Evolutionary conservation across 345 rosid species (phyloP).

Genomic region (Populus ilicifolia): DNA sequence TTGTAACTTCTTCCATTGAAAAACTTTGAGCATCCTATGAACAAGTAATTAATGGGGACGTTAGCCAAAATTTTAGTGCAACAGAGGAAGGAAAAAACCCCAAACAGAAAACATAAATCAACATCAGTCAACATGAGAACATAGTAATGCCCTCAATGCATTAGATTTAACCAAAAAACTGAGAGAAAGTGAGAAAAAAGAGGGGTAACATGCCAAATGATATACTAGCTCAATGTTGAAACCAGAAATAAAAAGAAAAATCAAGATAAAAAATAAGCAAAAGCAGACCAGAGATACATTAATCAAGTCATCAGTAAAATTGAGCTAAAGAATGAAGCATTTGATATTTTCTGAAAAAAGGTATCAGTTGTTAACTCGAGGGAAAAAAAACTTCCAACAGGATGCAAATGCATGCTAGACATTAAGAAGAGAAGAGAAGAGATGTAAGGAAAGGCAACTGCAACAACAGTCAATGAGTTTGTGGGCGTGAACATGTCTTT

Average conservation of each 20-base stretch:
- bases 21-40: conserved; percentile 38
- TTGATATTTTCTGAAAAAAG: not conserved
- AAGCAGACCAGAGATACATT: not conserved
- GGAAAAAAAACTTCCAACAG: not conserved
- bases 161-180: not conserved
- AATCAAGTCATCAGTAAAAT: not conserved
- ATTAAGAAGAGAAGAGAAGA: not conserved
- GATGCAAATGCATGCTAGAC: not conserved
- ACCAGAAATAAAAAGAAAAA: not conserved
- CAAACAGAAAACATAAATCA: not conserved
- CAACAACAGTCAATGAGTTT: not conserved
- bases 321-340: not conserved
- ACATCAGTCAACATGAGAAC: not conserved
- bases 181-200: not conserved
- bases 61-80: not conserved
- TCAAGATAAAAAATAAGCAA: not conserved
- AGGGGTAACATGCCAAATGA: not conserved
- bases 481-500: not conserved
- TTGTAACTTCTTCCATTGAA: conserved; percentile 22
- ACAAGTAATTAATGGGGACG: conserved; percentile 20
- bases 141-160: not conserved
- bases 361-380: not conserved
- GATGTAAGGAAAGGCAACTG: not conserved
- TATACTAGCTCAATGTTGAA: not conserved
- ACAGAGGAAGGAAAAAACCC: not conserved